phyloP scores from a whole-genome alignment of 331 rosid genomes.

The Dryas integrifolia region DNA sequence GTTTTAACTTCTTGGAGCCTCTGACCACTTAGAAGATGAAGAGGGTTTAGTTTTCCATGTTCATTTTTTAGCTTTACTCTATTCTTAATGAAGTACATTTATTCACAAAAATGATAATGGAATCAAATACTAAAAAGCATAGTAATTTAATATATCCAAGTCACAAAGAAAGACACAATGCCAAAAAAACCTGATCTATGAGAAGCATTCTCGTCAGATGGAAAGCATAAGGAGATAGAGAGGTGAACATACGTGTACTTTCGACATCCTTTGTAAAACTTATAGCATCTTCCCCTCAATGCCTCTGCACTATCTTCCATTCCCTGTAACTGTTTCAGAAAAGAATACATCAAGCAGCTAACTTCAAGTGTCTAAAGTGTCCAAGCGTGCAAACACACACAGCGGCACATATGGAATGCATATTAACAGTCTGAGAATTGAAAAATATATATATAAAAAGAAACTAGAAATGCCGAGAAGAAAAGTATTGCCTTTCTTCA shows the following conservation, averaged over 20 bases:
- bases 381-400: background rate
- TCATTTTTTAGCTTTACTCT: background rate
- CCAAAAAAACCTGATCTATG: background rate
- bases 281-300: slow-evolving; percentile 50
- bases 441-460: background rate
- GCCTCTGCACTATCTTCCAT: slow-evolving; percentile 63
- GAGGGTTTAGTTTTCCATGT: background rate
- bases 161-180: background rate
- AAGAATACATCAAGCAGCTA: slow-evolving; percentile 6
- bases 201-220: background rate
- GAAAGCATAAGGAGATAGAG: background rate
- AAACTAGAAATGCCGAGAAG: slow-evolving; percentile 6
- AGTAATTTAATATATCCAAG: background rate
- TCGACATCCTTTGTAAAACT: slow-evolving; percentile 63
- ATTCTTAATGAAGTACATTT: background rate
- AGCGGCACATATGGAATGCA: too few relatives aligned
- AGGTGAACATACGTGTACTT: slow-evolving; percentile 46
- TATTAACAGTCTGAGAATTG: too few relatives aligned
- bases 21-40: background rate
- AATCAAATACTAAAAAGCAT: background rate
- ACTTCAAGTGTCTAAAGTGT: background rate
- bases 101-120: background rate
- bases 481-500: background rate
- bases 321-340: slow-evolving; percentile 50
- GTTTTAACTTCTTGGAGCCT: too few relatives aligned